A percentile compares a stretch with the other conserved stretches of the same genome.
Conservation (phyloP, 2,329 filamentous ascomycete genomes). For the Aureobasidium sp. region DNA sequence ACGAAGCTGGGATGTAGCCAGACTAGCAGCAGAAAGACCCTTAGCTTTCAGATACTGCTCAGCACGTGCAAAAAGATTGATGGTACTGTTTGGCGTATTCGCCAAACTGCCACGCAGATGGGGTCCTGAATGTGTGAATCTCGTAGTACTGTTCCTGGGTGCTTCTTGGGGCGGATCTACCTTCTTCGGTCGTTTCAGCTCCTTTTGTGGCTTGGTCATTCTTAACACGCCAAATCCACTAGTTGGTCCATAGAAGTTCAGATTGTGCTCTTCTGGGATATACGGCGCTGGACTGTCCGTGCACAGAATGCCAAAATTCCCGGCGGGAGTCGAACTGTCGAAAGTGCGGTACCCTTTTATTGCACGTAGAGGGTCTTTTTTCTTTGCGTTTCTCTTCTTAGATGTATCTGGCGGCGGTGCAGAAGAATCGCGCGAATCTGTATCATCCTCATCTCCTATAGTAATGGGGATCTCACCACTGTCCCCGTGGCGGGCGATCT, state of each 20-base stretch:
- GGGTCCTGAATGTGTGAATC: background rate
- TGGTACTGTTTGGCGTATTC: background rate
- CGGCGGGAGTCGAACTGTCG: background rate
- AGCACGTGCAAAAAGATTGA: constrained; percentile 4
- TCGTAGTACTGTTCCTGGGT: background rate
- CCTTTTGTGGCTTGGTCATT: background rate
- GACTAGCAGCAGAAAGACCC: background rate
- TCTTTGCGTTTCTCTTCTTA: background rate
- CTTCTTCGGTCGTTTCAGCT: background rate
- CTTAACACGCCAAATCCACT: constrained; percentile 12
- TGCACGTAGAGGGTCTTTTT: background rate
- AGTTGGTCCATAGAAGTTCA: background rate
- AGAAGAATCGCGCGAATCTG: constrained; percentile 5
- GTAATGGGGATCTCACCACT: constrained; percentile 3
- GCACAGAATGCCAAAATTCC: constrained; percentile 5
- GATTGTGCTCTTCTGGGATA: background rate
- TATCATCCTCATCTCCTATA: constrained; percentile 1
- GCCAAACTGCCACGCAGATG: background rate
- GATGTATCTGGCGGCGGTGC: background rate
- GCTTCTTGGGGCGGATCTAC: background rate
- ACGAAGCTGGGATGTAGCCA: background rate
- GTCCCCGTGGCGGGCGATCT: constrained; percentile 7
- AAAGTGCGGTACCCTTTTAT: background rate
- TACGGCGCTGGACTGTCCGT: background rate
- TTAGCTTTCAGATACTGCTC: constrained; percentile 2